phyloP scores from a whole-genome alignment of 148 eudicot species.

The Arctostaphylos glauca region DNA sequence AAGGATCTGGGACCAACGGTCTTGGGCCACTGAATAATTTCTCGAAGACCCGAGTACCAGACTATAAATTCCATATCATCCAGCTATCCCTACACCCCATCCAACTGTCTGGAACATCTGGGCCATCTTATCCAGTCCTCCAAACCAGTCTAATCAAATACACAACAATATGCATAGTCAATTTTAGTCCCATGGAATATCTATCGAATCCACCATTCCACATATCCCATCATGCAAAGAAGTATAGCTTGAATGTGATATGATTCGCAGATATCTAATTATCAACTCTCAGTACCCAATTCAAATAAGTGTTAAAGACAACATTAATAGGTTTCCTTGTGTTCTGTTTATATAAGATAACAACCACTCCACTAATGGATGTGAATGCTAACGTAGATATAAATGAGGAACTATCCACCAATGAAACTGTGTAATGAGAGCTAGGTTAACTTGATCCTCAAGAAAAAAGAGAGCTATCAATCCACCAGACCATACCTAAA shows the following conservation, averaged over 20 bases:
- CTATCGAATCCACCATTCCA: neutral
- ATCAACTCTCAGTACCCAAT: neutral
- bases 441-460: neutral
- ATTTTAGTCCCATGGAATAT: neutral
- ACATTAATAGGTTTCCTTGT: neutral
- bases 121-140: neutral
- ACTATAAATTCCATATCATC: neutral
- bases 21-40: neutral
- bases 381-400: neutral
- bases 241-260: neutral
- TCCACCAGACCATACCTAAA: slow-evolving; percentile 50
- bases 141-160: neutral
- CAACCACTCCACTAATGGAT: neutral
- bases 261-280: neutral
- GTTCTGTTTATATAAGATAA: neutral
- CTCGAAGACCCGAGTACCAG: neutral
- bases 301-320: neutral
- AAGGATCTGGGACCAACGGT: neutral
- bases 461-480: neutral
- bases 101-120: neutral
- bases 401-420: neutral
- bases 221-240: neutral
- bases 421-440: neutral
- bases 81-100: neutral
- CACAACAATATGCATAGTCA: neutral